Evolutionary conservation across 1,139 yeast species (phyloP), one percentile per base, ranked within the genome.

Genomic region (Magnusiomyces sp.): DNA sequence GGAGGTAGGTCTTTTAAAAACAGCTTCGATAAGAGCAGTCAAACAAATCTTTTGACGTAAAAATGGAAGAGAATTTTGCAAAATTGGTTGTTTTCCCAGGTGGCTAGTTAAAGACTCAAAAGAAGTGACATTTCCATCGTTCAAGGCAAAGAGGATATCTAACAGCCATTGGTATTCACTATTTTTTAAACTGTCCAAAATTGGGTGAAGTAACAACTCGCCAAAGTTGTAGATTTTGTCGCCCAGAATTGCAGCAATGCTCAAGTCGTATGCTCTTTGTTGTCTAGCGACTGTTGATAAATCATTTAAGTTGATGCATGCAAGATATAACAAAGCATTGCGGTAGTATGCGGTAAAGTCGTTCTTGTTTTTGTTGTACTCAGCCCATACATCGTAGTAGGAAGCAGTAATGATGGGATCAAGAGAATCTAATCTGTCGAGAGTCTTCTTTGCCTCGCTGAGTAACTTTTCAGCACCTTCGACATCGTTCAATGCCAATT

Each of bases 191-290:
- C 76, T 71, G 47, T 74, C 67, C 65, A 92, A 76, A 50, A 90
- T 81, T 47, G 95, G 96, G 65, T 92, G 97, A 64, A 89, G 79
- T 53, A 92, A 76, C 57, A 92, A 77, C 69, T 94, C 98, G 48
- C 98, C 98, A 68, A 92, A 92, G 70, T 90, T 92, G 73, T 89
- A 94, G 58, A 92, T 86, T 63, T 80, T 82, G 62, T 89, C 95
- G 45, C 97, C 98, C 58, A 92, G 73, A 55, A 92, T 72, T 0
- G 97, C 98, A 42, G 95, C 82, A 48, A 89, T 75, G 53, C 95
- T 77, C 60, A 92, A 75, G 58, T 92, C 95, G 61, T 82, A 81
- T 27, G 96, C 92, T 51, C 88, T 72, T 53, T 71, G 73, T 56
- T 75, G 75, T 57, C 70, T 76, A 50, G 81, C 83, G 43, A 75